Conservation (phyloP, 345 rosid species). For the Laguncularia racemosa region DNA sequence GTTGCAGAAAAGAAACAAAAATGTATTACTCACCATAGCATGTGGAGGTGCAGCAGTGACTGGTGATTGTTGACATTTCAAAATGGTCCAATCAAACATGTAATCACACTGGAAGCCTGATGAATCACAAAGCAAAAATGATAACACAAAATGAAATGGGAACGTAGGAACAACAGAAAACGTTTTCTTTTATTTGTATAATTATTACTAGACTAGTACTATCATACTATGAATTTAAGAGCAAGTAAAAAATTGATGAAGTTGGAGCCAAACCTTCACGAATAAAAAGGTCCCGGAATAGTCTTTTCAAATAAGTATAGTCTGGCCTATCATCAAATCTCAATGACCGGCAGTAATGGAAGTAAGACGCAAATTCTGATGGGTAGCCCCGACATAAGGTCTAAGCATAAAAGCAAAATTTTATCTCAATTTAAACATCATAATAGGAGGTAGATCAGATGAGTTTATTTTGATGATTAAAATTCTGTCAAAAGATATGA, state of each 20-base stretch:
- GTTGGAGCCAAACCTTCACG: conserved; percentile 62
- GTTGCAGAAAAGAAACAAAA: conserved; percentile 5
- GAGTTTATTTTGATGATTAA: not conserved
- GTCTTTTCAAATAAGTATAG: conserved; percentile 80
- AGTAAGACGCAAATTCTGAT: conserved; percentile 83
- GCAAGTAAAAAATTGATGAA: not conserved
- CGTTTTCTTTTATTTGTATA: too few species aligned
- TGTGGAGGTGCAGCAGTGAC: conserved; percentile 51
- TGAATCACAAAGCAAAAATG: conserved; percentile 5
- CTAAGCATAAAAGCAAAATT: conserved; percentile 27
- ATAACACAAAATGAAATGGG: conserved; percentile 8
- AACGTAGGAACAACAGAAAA: not conserved
- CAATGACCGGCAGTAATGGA: conserved; percentile 82
- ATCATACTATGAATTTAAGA: not conserved
- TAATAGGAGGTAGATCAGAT: too few species aligned
- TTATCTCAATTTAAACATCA: too few species aligned
- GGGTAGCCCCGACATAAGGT: conserved; percentile 84
- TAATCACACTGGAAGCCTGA: conserved; percentile 86
- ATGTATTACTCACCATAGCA: conserved; percentile 32
- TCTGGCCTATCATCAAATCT: conserved; percentile 91
- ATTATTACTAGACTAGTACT: too few species aligned
- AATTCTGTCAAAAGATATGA: conserved; percentile 1
- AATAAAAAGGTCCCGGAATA: conserved; percentile 82
- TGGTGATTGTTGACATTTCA: conserved; percentile 85
- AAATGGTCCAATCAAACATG: conserved; percentile 91